Evolutionary conservation across 2,329 filamentous ascomycete species (phyloP), one percentile per base, ranked within the genome.

Genomic region (Grosmannia huntii): DNA sequence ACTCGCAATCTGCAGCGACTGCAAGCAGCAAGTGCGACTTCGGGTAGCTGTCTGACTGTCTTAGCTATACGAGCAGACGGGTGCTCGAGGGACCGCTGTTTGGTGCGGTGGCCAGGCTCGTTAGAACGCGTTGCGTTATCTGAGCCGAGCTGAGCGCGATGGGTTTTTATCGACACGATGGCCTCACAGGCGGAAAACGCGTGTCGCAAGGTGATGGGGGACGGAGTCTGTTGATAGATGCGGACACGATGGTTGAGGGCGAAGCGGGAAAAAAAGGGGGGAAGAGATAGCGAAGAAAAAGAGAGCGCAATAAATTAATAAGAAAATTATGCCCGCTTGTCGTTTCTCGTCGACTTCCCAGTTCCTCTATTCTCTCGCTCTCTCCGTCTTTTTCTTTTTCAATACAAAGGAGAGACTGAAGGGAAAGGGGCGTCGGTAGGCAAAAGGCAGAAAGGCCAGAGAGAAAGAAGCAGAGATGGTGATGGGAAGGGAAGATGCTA

Each of bases 1-100:
- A 64, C 67, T 67, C 67, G 67, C 68, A 63, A 62, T 60, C 27
- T 4, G 54, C 25, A 28, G 31, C 36, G 19, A 28, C 53, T 55
- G 53, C 53, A 28, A 21, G 53, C 38, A 46, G 53, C 53, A 25
- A 25, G 25, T 11, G 50, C 50, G 11, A 36, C 28, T 16, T 28
- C 23, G 14, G 28, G 14, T 9, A 27, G 28, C 19, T 23, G 28
- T 33, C 3, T 31, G 27, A 6, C 9, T 49, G 46, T 49, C 21
- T 25, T 11, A 49, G 46, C 46, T 10, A 10, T 49, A 49, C 23
- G 23, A 25, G 46, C 46, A 23, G 46, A 23, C 25, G 46, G 23
- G 46, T 23, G 46, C 46, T 49, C 41, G 41, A 31, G 16, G 49
- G 49, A 28, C 16, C 27, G 16, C 25, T 50, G 25, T 31, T 28